Conservation (phyloP, 495 filamentous ascomycete species). For the Collariella sp. region DNA sequence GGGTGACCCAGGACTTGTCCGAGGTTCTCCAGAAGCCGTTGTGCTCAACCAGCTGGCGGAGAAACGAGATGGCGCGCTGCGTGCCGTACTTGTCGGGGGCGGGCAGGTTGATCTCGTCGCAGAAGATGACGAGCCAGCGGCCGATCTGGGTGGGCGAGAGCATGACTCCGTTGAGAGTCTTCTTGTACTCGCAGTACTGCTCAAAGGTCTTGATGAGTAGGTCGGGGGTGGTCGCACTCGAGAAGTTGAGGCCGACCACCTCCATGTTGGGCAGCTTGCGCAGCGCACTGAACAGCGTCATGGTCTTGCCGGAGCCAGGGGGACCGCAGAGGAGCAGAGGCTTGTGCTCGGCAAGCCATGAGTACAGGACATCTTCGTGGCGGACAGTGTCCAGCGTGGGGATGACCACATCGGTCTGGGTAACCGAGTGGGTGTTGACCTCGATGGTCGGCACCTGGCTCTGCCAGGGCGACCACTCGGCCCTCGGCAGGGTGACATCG, state of each 20-base stretch:
- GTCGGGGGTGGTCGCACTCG: slow-evolving; percentile 94
- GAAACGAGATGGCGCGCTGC: slow-evolving; percentile 91
- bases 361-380: slow-evolving; percentile 96
- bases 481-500: slow-evolving; percentile 75
- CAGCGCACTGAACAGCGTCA: slow-evolving; percentile 96
- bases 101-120: slow-evolving; percentile 98
- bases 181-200: slow-evolving; percentile 98
- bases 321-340: slow-evolving; percentile 92
- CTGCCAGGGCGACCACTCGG: slow-evolving; percentile 89
- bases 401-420: slow-evolving; percentile 94
- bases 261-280: slow-evolving; percentile 97
- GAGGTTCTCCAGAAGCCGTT: slow-evolving; percentile 98
- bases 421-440: slow-evolving; percentile 94
- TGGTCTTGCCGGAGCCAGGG: slow-evolving; percentile 97
- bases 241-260: slow-evolving; percentile 97
- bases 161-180: slow-evolving; percentile 91
- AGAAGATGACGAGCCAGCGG: slow-evolving; percentile 96
- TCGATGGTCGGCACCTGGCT: slow-evolving; percentile 88
- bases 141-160: slow-evolving; percentile 95
- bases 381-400: slow-evolving; percentile 93
- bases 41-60: slow-evolving; percentile 93
- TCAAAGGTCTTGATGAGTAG: slow-evolving; percentile 98
- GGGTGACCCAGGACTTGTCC: slow-evolving; percentile 94
- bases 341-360: slow-evolving; percentile 98
- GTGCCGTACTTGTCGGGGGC: slow-evolving; percentile 97